phyloP scores from a whole-genome alignment of 805 yeast species.

The Vanderwaltozyma yarrowii region DNA sequence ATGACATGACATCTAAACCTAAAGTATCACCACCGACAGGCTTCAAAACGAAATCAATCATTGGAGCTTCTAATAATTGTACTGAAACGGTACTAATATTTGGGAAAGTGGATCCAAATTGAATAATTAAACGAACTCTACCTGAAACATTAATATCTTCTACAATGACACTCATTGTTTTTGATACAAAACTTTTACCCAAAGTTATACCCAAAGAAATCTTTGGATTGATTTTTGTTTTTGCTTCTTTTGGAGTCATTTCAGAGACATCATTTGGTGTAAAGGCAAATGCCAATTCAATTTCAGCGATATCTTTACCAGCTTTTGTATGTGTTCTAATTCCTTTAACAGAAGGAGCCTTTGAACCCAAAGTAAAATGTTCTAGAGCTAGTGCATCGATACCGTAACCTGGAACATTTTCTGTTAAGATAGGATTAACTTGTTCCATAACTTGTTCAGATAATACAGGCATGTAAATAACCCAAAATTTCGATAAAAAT shows the following conservation, averaged over 20 bases:
- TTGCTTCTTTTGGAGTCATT: conserved; percentile 69
- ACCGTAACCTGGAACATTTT: conserved; percentile 74
- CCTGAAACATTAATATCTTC: conserved; percentile 75
- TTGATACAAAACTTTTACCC: conserved; percentile 73
- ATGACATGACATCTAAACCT: conserved; percentile 76
- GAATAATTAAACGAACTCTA: conserved; percentile 51
- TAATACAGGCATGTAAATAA: conserved; percentile 77
- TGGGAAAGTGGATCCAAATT: conserved; percentile 60
- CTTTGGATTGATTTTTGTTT: conserved; percentile 64
- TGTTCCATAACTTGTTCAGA: conserved; percentile 62
- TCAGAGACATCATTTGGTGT: conserved; percentile 76
- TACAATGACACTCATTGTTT: conserved; percentile 65
- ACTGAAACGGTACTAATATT: conserved; percentile 64
- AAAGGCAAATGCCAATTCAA: conserved; percentile 78
- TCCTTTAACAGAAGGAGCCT: conserved; percentile 65
- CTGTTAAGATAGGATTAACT: conserved; percentile 59
- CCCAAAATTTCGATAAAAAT: conserved; percentile 75
- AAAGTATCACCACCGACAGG: conserved; percentile 88
- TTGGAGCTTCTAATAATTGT: conserved; percentile 68
- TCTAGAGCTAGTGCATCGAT: conserved; percentile 64
- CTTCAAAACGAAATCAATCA: conserved; percentile 67
- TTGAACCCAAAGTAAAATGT: conserved; percentile 71
- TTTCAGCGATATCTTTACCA: conserved; percentile 58
- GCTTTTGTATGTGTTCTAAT: conserved; percentile 64
- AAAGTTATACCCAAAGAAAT: conserved; percentile 72